Evolutionary conservation across 106 monocot genomes (phyloP).

Genomic region (Narthecium ossifragum): DNA sequence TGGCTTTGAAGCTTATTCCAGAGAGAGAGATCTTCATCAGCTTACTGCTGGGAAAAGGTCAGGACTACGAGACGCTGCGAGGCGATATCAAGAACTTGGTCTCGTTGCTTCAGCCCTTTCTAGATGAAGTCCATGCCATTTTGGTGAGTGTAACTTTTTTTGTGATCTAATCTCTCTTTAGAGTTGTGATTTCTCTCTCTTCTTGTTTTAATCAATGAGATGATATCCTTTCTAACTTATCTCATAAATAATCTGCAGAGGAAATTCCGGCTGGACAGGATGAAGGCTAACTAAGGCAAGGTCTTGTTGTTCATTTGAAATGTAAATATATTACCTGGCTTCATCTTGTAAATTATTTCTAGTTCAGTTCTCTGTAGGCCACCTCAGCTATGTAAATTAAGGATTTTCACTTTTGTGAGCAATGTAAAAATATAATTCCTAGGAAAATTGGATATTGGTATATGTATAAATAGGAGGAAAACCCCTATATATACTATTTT

Average conservation of each 20-base stretch:
- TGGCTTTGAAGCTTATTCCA: conserved; percentile 71
- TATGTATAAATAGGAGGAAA: not conserved
- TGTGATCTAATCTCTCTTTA: not conserved
- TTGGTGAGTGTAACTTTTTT: conserved; percentile 27
- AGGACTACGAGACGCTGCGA: conserved; percentile 37
- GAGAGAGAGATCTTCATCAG: conserved; percentile 46
- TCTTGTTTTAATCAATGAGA: not conserved
- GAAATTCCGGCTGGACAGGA: conserved; percentile 38
- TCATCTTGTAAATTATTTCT: no score
- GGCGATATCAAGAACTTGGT: conserved; percentile 36
- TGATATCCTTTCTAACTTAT: not conserved
- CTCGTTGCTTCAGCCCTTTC: conserved; percentile 36
- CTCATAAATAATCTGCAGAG: conserved; percentile 30
- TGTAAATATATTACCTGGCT: not conserved
- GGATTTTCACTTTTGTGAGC: not conserved
- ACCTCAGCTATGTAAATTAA: no score
- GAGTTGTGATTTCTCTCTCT: not conserved
- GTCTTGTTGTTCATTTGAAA: not conserved
- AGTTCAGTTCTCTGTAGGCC: no score
- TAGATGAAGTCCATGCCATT: conserved; percentile 45
- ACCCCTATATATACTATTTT: no score
- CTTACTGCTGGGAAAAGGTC: conserved; percentile 37
- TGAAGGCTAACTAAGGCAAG: conserved; percentile 34
- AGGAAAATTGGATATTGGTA: no score
- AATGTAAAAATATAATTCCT: not conserved